Evolutionary conservation across 2,329 filamentous ascomycete species (phyloP).

Genomic region (Trichoderma semiorbis): DNA sequence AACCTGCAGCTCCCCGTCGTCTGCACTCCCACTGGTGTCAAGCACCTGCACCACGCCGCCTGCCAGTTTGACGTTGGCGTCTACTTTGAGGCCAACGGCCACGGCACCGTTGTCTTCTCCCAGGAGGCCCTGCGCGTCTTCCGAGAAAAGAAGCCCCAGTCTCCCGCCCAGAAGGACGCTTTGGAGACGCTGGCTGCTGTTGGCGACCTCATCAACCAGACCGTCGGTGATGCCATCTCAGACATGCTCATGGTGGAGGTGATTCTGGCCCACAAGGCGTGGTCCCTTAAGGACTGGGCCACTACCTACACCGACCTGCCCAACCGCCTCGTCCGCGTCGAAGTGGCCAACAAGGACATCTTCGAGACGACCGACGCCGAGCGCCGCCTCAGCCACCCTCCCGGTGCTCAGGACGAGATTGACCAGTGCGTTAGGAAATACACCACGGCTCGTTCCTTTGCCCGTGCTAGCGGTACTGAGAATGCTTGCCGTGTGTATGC

Average conservation of each 20-base stretch:
- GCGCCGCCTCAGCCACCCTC: slow-evolving; percentile 75
- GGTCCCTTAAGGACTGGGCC: slow-evolving; percentile 88
- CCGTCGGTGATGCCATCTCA: slow-evolving; percentile 91
- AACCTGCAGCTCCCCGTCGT: slow-evolving; percentile 84
- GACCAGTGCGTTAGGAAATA: slow-evolving; percentile 87
- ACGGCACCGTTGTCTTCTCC: slow-evolving; percentile 94
- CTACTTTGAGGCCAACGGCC: slow-evolving; percentile 98
- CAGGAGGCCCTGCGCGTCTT: slow-evolving; percentile 77
- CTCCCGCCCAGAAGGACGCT: slow-evolving; percentile 85
- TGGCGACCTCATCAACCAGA: slow-evolving; percentile 94
- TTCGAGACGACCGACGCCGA: slow-evolving; percentile 94
- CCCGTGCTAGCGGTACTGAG: slow-evolving; percentile 89
- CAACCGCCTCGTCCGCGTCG: slow-evolving; percentile 89
- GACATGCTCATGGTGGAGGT: slow-evolving; percentile 96
- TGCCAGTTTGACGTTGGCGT: slow-evolving; percentile 92
- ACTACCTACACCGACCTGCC: slow-evolving; percentile 90
- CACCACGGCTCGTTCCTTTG: slow-evolving; percentile 84
- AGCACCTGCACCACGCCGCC: slow-evolving; percentile 96
- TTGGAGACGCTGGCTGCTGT: slow-evolving; percentile 80
- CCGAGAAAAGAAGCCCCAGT: slow-evolving; percentile 75
- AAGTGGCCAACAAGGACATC: slow-evolving; percentile 80
- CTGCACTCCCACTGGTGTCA: slow-evolving; percentile 93
- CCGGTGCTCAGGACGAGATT: slow-evolving; percentile 78
- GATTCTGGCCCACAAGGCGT: slow-evolving; percentile 91
- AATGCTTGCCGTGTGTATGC: slow-evolving; percentile 95